Evolutionary conservation across 2,329 filamentous ascomycete genomes (phyloP).

Genomic region (Zelopaecilomyces penicillatus): DNA sequence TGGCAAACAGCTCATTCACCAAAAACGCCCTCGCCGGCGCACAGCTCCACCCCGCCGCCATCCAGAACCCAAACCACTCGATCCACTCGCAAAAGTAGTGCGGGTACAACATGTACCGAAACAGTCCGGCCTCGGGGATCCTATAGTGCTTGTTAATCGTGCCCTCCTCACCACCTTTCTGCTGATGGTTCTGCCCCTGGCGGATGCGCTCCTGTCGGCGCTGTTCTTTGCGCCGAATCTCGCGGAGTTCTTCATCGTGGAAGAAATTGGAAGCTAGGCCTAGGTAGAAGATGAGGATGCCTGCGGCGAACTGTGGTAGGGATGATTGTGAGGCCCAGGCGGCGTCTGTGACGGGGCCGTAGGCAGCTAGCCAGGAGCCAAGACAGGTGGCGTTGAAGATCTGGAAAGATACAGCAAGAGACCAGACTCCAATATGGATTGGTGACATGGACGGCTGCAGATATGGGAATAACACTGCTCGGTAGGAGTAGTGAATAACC

Average conservation of each 20-base stretch:
- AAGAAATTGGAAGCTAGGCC: slow-evolving; percentile 76
- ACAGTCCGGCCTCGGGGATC: slow-evolving; percentile 76
- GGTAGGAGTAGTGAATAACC: slow-evolving; percentile 83
- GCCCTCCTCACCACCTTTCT: slow-evolving; percentile 16
- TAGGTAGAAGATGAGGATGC: slow-evolving; percentile 66
- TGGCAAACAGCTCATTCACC: slow-evolving; percentile 79
- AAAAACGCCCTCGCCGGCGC: slow-evolving; percentile 74
- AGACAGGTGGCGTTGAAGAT: slow-evolving; percentile 69
- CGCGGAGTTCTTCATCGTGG: slow-evolving; percentile 82
- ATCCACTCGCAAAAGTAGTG: slow-evolving; percentile 97
- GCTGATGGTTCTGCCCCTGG: slow-evolving; percentile 27
- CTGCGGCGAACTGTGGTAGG: slow-evolving; percentile 46
- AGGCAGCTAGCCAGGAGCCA: slow-evolving; percentile 73
- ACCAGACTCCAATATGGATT: slow-evolving; percentile 63
- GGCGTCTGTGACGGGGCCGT: slow-evolving; percentile 56
- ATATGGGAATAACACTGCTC: slow-evolving; percentile 73
- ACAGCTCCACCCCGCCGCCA: slow-evolving; percentile 60
- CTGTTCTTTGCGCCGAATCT: slow-evolving; percentile 67
- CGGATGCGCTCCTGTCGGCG: slow-evolving; percentile 39
- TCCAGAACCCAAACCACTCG: slow-evolving; percentile 87
- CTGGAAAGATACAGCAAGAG: slow-evolving; percentile 63
- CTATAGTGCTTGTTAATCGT: slow-evolving; percentile 68
- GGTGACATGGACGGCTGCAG: slow-evolving; percentile 90
- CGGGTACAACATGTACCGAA: slow-evolving; percentile 74
- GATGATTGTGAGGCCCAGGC: slow-evolving; percentile 37